Evolutionary conservation across 768 basidiomycete species (phyloP).

Genomic region (Mrakia hoshinonis): DNA sequence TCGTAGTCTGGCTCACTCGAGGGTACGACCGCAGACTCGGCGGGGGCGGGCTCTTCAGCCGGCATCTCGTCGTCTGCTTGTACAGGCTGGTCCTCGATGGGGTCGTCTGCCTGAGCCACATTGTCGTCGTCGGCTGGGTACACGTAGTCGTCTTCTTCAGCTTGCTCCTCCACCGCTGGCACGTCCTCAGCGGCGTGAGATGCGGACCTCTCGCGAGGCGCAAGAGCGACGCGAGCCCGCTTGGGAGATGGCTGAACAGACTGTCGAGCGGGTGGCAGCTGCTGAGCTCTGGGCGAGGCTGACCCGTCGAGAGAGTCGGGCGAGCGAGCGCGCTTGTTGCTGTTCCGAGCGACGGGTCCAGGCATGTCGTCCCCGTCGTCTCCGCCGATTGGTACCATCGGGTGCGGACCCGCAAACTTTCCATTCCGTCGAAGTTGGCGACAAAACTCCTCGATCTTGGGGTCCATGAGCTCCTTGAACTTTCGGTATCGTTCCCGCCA

Average conservation of each 20-base stretch:
- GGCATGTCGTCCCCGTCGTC: background rate
- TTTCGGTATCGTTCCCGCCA: conserved; percentile 11
- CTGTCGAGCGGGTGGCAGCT: too few species aligned
- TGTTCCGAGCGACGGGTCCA: background rate
- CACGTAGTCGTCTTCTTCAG: background rate
- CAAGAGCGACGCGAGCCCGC: background rate
- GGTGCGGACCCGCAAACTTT: background rate
- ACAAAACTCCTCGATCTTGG: background rate
- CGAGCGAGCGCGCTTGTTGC: background rate
- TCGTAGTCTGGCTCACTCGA: background rate
- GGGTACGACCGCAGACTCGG: too few species aligned
- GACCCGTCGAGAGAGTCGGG: background rate
- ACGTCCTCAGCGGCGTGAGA: background rate
- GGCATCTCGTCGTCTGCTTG: background rate
- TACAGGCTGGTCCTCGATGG: background rate
- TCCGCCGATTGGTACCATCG: background rate
- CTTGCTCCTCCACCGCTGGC: background rate
- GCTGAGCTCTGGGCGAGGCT: background rate
- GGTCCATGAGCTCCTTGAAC: background rate
- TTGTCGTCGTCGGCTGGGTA: conserved; percentile 1
- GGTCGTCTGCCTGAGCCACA: background rate
- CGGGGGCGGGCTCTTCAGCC: background rate
- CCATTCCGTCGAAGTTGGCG: background rate
- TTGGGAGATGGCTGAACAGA: background rate
- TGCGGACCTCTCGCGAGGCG: background rate